Evolutionary conservation across 2,329 filamentous ascomycete species (phyloP), one percentile per base, ranked within the genome.

Genomic region (Aphanoascus verrucosus): DNA sequence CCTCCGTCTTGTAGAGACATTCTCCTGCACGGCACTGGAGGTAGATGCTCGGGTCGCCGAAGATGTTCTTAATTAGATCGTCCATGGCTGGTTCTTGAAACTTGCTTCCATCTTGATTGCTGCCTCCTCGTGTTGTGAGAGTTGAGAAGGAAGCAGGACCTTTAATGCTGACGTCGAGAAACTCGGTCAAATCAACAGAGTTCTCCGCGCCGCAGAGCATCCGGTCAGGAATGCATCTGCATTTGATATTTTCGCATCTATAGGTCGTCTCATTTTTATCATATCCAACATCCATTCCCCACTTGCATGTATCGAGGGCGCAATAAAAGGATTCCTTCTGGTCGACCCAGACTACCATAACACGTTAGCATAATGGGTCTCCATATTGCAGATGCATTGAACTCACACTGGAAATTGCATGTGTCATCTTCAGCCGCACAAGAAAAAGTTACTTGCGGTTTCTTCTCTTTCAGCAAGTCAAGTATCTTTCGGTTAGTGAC

Each of bases 321-420:
- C 94, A 98, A 70, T 94, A 98, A 75, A 98, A 98, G 1, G 93
- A 97, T 71, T 98, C 93, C 58, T 80, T 77, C 61, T 91, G 81
- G 62, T 94, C 90, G 46, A 98, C 88, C 91, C 93, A 98, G 72
- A 98, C 86, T 90, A 61, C 23, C 48, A 4, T 19, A 55, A 31
- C 1, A 19, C 8, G 15, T 49, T 35, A 55, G 38, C n/a, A 20
- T 28, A 40, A 23, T 41, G 55, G 9, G 31, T 42, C 8, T 12
- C 35, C 2, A 15, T 45, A 17, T 15, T 9, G 1, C 11, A 12
- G 31, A 47, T 32, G 40, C 5, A 28, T 38, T 45, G 9, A 32
- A 63, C 84, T 62, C 74, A 89, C 86, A 98, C 70, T 98, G 93
- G 62, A 98, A 98, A 66, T 95, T 93, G 65, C 93, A 98, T 17